A percentile compares a stretch with the other conserved stretches of the same genome.
Evolutionary conservation across 1,139 yeast genomes (phyloP).

Genomic region (Spencermartinsiella ligniputridi): DNA sequence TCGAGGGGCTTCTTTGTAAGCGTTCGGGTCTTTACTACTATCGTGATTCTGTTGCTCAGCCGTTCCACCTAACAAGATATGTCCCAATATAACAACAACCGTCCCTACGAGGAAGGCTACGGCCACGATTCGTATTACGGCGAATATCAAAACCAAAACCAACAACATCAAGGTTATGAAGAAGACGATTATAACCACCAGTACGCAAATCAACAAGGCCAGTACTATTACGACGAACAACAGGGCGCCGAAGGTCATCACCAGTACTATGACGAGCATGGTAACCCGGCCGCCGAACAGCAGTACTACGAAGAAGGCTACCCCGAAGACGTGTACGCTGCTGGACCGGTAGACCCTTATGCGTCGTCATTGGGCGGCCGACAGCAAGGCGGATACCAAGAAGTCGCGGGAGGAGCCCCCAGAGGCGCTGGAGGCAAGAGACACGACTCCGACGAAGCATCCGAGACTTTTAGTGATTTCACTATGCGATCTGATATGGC

Average conservation of each 20-base stretch:
- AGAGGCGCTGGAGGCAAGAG: conserved; percentile 23
- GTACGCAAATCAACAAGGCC: conserved; percentile 22
- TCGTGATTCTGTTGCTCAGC: too few relatives aligned
- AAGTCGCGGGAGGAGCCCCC: conserved; percentile 25
- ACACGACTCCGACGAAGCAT: conserved; percentile 34
- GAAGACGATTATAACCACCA: conserved; percentile 29
- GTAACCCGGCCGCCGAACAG: conserved; percentile 27
- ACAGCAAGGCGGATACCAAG: conserved; percentile 23
- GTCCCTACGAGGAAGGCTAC: conserved; percentile 13
- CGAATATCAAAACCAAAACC: conserved; percentile 21
- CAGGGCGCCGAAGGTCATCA: too few relatives aligned
- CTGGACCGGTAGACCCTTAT: conserved; percentile 33
- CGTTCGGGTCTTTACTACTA: too few relatives aligned
- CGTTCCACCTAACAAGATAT: conserved; percentile 8
- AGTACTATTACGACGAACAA: conserved; percentile 31
- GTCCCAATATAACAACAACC: conserved; percentile 12
- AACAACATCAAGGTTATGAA: conserved; percentile 29
- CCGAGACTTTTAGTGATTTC: conserved; percentile 42
- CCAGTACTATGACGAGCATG: conserved; percentile 27
- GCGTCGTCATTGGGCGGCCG: conserved; percentile 21
- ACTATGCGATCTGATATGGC: conserved; percentile 42
- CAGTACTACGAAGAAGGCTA: conserved; percentile 35
- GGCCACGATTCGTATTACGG: conserved; percentile 25
- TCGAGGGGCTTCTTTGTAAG: too few relatives aligned
- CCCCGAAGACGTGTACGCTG: conserved; percentile 34